phyloP scores from a whole-genome alignment of 768 basidiomycete species.

The Leccinum longicurvipes region DNA sequence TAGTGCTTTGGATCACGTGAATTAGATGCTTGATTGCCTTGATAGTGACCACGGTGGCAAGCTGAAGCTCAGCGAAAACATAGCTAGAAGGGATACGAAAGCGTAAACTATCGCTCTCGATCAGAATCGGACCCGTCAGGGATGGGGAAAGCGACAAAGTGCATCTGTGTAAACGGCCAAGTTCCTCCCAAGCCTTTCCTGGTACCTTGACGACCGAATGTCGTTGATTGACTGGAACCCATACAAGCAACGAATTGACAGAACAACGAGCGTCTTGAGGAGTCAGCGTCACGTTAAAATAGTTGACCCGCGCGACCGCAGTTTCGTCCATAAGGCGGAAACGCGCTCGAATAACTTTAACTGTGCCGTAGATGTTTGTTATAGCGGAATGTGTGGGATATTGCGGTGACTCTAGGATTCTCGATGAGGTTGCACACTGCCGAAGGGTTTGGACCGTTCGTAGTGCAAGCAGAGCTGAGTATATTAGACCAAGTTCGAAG shows the following conservation, averaged over 20 bases:
- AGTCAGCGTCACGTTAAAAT: constrained; percentile 19
- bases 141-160: constrained; percentile 34
- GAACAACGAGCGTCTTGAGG: constrained; percentile 30
- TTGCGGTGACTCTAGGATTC: constrained; percentile 15
- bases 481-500: constrained; percentile 65
- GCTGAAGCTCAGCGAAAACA: constrained; percentile 69
- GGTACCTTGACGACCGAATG: constrained; percentile 30
- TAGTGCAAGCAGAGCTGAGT: constrained; percentile 62
- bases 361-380: constrained; percentile 30
- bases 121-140: constrained; percentile 39
- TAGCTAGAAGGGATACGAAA: constrained; percentile 82
- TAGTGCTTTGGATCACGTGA: constrained; percentile 49
- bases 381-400: constrained; percentile 13
- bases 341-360: constrained; percentile 47
- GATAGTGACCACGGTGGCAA: constrained; percentile 61
- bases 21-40: constrained; percentile 75
- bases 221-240: constrained; percentile 49
- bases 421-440: constrained; percentile 17
- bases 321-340: constrained; percentile 48
- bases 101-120: constrained; percentile 62
- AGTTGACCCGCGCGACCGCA: constrained; percentile 37
- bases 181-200: constrained; percentile 68
- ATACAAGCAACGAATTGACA: constrained; percentile 46
- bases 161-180: constrained; percentile 58
- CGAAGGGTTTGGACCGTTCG: constrained; percentile 47